Evolutionary conservation across 2,329 filamentous ascomycete genomes (phyloP).

Genomic region (Aspergillus hortae): DNA sequence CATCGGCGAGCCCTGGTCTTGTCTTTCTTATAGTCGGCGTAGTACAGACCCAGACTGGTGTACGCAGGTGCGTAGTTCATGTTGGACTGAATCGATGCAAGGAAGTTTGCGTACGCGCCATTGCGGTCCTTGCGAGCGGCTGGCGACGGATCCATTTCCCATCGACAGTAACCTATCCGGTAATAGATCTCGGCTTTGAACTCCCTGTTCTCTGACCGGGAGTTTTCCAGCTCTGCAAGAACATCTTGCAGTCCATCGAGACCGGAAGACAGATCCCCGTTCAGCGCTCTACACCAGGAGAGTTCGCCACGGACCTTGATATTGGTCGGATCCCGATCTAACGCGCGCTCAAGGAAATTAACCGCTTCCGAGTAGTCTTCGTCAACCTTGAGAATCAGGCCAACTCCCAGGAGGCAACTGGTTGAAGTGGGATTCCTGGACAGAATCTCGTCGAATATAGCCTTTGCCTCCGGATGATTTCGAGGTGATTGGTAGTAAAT

Average conservation of each 20-base stretch:
- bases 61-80: slow-evolving; percentile 87
- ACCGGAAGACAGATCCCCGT: slow-evolving; percentile 68
- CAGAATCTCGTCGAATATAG: slow-evolving; percentile 79
- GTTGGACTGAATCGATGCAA: slow-evolving; percentile 80
- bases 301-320: slow-evolving; percentile 78
- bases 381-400: slow-evolving; percentile 88
- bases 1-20: slow-evolving; percentile 82
- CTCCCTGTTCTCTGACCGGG: slow-evolving; percentile 60
- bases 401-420: slow-evolving; percentile 79
- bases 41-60: slow-evolving; percentile 85
- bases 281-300: slow-evolving; percentile 86
- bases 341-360: slow-evolving; percentile 72
- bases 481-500: slow-evolving; percentile 88
- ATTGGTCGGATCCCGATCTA: slow-evolving; percentile 69
- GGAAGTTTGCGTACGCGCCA: slow-evolving; percentile 78
- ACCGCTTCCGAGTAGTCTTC: slow-evolving; percentile 81
- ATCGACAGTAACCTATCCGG: slow-evolving; percentile 79
- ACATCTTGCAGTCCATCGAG: slow-evolving; percentile 68
- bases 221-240: slow-evolving; percentile 60
- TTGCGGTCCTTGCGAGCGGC: slow-evolving; percentile 73
- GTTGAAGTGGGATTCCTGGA: slow-evolving; percentile 72
- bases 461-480: slow-evolving; percentile 82
- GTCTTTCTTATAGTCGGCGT: slow-evolving; percentile 85
- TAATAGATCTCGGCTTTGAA: slow-evolving; percentile 84
- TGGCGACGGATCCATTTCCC: slow-evolving; percentile 74